Base-by-base conservation (phyloP, 495 filamentous ascomycete genomes). In the Penicillium salamii region DNA sequence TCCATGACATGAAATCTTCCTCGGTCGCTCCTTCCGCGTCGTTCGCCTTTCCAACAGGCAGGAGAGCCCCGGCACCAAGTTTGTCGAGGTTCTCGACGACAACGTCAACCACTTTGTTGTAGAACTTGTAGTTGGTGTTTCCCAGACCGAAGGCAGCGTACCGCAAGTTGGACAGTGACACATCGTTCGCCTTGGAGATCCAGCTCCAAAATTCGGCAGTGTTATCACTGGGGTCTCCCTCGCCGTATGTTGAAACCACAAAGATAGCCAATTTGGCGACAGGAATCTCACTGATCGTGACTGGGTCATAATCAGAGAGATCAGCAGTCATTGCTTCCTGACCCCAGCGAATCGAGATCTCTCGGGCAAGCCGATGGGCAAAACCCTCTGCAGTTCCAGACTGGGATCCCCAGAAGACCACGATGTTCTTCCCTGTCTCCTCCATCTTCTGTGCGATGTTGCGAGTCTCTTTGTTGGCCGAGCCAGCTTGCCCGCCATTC, bases 321-420 rank as follows among this genome's bases (percentile, higher is more conserved):
- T 82, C 79, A 8, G 74, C 71, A 0, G 63, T 63, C 40, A 82
- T 57, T 8, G 59, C 58, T 15, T 65, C 53, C n/a, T 75, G 52
- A 4, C 71, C 69, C 53, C 78, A 78, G 7, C 70, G 65, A 14
- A 62, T 46, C 4, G 59, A 57, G 34, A 73, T 71, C 20, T 81
- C 78, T 41, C 71, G 59, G 0, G 66, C 71, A 13, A 82, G 60
- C 6, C 68, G 62, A 39, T 72, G 58, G 12, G 77, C 77, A 47
- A 79, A 71, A 1, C 66, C 65, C 50, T 81, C 78, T 0, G 77
- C 75, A 0, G 76, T 81, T 9, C 79, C 78, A 13, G 77, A 79
- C 61, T 82, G 78, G 0, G 76, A 80, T 40, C 75, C 78, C 72
- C 74, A 82, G 55, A 81, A 76, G 7, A 81, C 66, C 13, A 77